Evolutionary conservation across 345 rosid species (phyloP).

Genomic region (Brassica rapa): DNA sequence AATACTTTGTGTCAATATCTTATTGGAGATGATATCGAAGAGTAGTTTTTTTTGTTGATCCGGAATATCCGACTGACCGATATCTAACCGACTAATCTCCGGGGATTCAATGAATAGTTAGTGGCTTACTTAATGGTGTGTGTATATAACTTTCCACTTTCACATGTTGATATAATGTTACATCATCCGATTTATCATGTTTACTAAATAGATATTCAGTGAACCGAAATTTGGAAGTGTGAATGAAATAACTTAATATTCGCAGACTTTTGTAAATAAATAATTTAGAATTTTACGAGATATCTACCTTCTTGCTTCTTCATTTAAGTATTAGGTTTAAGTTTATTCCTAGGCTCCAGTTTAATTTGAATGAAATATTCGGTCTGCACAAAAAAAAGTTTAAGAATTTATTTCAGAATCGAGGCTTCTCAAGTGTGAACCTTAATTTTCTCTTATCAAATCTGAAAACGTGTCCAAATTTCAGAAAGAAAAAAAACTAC

Average conservation of each 20-base stretch:
- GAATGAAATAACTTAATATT: not conserved
- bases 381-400: too few species aligned
- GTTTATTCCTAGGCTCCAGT: too few species aligned
- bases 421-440: not conserved
- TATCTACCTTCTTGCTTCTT: too few species aligned
- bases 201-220: not conserved
- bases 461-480: not conserved
- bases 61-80: conserved; percentile 4
- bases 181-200: conserved; percentile 19
- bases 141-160: conserved; percentile 15
- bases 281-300: not conserved
- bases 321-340: too few species aligned
- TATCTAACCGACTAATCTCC: too few species aligned
- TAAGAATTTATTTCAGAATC: not conserved
- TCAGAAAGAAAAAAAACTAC: not conserved
- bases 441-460: not conserved
- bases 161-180: conserved; percentile 14
- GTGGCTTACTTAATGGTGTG: conserved; percentile 1
- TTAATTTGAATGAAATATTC: too few species aligned
- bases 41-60: not conserved
- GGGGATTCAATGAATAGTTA: not conserved
- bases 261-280: not conserved
- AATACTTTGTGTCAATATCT: not conserved
- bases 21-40: not conserved
- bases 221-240: not conserved